A percentile compares a stretch with the other conserved stretches of the same genome.
phyloP scores from a whole-genome alignment of 441 rosid species.

The Capsella rubella region DNA sequence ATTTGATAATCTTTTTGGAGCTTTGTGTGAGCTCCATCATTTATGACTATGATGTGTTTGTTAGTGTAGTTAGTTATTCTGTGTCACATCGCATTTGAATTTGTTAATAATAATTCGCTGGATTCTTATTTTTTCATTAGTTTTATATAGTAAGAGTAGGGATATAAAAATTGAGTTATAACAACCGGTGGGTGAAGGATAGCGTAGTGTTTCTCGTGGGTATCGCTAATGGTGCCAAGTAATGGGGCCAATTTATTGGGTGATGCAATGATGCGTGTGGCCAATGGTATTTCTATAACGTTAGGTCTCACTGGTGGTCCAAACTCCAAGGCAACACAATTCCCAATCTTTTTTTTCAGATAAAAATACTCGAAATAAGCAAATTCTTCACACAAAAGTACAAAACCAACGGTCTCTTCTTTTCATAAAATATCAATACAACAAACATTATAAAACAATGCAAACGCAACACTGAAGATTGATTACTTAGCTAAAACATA shows the following conservation, averaged over 20 bases:
- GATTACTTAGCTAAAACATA: slow-evolving; percentile 7
- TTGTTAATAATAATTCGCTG: not conserved
- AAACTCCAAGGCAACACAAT: slow-evolving; percentile 3
- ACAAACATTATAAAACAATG: slow-evolving; percentile 10
- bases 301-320: not conserved
- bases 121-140: not conserved
- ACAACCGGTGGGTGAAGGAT: slow-evolving; percentile 29
- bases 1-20: slow-evolving; percentile 1
- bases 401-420: slow-evolving; percentile 26
- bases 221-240: slow-evolving; percentile 32
- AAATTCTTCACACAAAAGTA: slow-evolving; percentile 7
- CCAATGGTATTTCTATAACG: slow-evolving; percentile 1
- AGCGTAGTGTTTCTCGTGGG: slow-evolving; percentile 29
- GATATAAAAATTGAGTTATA: not conserved
- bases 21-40: slow-evolving; percentile 6
- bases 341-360: not conserved
- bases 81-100: not conserved
- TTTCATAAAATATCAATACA: slow-evolving; percentile 1
- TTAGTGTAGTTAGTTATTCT: not conserved
- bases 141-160: not conserved
- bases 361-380: not conserved
- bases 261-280: slow-evolving; percentile 25
- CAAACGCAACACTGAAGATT: slow-evolving; percentile 5
- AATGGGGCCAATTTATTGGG: slow-evolving; percentile 23
- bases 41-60: not conserved